phyloP scores from a whole-genome alignment of 140 eudicot genomes.

The Flaveria floridana region DNA sequence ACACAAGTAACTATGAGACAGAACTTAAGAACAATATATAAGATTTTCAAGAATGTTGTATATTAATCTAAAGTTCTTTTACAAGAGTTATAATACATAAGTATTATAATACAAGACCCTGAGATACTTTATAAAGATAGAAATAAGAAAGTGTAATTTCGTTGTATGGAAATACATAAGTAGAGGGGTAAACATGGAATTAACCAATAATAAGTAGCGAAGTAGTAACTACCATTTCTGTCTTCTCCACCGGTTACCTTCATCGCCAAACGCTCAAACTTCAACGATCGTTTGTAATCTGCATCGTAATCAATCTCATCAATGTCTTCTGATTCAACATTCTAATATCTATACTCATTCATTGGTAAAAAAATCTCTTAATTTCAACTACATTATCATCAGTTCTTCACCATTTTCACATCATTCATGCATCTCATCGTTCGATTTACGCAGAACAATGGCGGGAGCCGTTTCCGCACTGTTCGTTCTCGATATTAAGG shows the following conservation, averaged over 20 bases:
- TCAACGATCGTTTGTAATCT: not conserved
- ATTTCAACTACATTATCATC: no score
- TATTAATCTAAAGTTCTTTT: no score
- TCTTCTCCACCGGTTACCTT: not conserved
- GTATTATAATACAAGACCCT: no score
- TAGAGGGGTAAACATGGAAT: not conserved
- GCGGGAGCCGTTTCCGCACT: conserved; percentile 62
- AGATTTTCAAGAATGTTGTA: no score
- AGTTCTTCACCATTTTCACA: not conserved
- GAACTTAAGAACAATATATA: no score
- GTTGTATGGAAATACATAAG: not conserved
- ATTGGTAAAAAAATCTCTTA: not conserved
- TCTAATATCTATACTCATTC: not conserved
- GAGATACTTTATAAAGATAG: no score
- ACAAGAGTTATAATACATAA: no score
- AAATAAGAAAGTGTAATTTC: no score
- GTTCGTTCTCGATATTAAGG: conserved; percentile 62
- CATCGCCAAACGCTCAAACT: not conserved
- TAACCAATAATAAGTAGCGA: not conserved
- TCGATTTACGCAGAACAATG: conserved; percentile 28
- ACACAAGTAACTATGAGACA: no score
- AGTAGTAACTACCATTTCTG: not conserved
- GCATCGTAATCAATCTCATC: not conserved
- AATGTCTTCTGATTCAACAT: not conserved
- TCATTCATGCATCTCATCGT: not conserved